phyloP scores from a whole-genome alignment of 495 filamentous ascomycete genomes.

The Neurospora hispaniola region DNA sequence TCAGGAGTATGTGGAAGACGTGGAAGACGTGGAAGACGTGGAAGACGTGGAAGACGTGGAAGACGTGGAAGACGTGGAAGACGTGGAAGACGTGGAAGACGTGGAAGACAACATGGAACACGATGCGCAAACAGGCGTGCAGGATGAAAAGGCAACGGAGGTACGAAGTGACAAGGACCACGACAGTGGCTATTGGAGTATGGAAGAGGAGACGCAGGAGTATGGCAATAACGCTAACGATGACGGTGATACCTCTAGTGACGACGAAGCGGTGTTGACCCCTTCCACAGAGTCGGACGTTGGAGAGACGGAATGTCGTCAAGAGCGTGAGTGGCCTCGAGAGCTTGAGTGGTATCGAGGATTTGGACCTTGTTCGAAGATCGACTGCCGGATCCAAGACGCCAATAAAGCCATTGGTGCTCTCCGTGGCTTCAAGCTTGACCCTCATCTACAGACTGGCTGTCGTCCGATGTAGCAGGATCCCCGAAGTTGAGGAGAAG shows the following conservation, averaged over 20 bases:
- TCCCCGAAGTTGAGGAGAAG: background rate
- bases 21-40: background rate
- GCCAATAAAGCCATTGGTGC: background rate
- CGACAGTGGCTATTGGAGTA: background rate
- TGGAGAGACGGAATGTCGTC: background rate
- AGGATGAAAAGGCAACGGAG: background rate
- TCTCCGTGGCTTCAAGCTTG: background rate
- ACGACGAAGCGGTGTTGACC: background rate
- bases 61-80: background rate
- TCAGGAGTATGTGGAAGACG: background rate
- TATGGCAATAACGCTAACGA: background rate
- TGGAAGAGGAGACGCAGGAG: background rate
- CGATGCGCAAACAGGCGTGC: background rate
- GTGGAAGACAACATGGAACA: background rate
- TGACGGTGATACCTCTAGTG: background rate
- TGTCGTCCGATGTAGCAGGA: background rate
- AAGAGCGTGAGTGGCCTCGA: background rate
- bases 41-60: background rate
- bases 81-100: background rate
- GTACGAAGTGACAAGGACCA: background rate
- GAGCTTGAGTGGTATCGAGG: background rate
- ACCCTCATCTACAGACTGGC: background rate
- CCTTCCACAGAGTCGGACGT: background rate
- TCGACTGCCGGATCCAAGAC: background rate
- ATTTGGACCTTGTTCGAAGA: background rate